Evolutionary conservation across 2,329 filamentous ascomycete species (phyloP).

Genomic region (Sporothrix mexicana): DNA sequence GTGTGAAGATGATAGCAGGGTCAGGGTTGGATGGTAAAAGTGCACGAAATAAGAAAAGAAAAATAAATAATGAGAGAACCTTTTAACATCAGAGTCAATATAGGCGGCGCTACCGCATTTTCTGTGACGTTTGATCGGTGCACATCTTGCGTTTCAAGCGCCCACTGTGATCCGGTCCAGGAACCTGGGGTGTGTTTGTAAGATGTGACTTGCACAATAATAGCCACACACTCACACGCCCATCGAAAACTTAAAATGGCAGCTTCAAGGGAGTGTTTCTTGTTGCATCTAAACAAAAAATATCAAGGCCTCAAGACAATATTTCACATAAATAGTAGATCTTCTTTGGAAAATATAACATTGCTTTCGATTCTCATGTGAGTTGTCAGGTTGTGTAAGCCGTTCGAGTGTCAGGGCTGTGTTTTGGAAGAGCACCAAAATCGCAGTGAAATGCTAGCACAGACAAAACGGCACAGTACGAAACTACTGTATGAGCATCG

Average conservation of each 20-base stretch:
- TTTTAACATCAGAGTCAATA: slow-evolving; percentile 1
- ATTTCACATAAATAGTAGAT: too few species aligned
- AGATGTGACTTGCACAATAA: neutral
- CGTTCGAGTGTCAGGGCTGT: too few species aligned
- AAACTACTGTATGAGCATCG: neutral
- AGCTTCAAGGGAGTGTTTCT: neutral
- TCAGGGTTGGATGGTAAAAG: neutral
- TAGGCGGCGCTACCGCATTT: slow-evolving; percentile 10
- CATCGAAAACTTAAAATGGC: too few species aligned
- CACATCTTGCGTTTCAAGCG: slow-evolving; percentile 32
- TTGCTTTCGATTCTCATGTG: too few species aligned
- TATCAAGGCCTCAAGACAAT: too few species aligned
- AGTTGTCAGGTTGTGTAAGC: too few species aligned
- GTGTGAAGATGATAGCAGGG: neutral
- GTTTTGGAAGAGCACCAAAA: too few species aligned
- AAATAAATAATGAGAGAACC: neutral
- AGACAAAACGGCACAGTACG: neutral
- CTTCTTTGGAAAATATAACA: too few species aligned
- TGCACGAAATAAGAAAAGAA: neutral
- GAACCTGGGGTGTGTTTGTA: slow-evolving; percentile 13
- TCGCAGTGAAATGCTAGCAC: too few species aligned
- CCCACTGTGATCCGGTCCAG: neutral
- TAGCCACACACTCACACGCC: too few species aligned
- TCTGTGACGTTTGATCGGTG: slow-evolving; percentile 36
- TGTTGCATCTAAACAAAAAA: neutral